Percentiles rank a stretch among this genome's conserved stretches.
These are phyloP conservation scores for Solanum aculeatissimum DNA, from an alignment of 305 asterid species.

Conservation along the genomic window DNA sequence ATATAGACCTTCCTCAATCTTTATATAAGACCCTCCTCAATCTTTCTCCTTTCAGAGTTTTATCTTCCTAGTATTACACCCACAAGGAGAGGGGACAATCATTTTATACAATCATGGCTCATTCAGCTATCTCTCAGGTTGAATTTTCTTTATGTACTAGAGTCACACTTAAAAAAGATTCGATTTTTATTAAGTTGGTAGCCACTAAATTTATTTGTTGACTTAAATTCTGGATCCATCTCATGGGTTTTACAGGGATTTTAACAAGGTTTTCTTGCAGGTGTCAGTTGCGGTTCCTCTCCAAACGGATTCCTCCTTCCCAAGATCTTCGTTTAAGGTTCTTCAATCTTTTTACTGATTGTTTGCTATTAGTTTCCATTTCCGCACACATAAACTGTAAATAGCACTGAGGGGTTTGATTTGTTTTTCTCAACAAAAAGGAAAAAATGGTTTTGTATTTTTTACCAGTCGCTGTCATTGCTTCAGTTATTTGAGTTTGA, in stretches of 20 bases:
- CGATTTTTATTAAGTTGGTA: neutral
- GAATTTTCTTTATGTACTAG: neutral
- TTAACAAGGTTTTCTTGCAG: constrained; percentile 16
- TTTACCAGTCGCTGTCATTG: neutral
- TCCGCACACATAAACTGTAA: neutral
- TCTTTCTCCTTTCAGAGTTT: neutral
- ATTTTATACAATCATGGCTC: constrained; percentile 31
- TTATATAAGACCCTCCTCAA: neutral
- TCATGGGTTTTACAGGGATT: neutral
- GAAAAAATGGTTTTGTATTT: neutral
- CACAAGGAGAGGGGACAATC: neutral
- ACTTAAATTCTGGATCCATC: neutral
- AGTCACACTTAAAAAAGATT: neutral
- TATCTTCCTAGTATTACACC: too few species aligned
- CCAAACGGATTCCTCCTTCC: constrained; percentile 25
- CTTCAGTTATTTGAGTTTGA: neutral
- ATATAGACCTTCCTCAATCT: neutral
- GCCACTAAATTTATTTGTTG: neutral
- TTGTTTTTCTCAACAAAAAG: neutral
- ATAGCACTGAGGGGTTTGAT: neutral
- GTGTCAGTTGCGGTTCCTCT: constrained; percentile 34
- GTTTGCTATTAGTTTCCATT: neutral
- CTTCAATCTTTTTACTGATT: neutral
- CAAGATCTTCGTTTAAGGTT: constrained; percentile 44
- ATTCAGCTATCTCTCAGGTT: constrained; percentile 40